Base-by-base conservation (phyloP, 2,329 filamentous ascomycete species). In the Penicillium brasilianum region DNA sequence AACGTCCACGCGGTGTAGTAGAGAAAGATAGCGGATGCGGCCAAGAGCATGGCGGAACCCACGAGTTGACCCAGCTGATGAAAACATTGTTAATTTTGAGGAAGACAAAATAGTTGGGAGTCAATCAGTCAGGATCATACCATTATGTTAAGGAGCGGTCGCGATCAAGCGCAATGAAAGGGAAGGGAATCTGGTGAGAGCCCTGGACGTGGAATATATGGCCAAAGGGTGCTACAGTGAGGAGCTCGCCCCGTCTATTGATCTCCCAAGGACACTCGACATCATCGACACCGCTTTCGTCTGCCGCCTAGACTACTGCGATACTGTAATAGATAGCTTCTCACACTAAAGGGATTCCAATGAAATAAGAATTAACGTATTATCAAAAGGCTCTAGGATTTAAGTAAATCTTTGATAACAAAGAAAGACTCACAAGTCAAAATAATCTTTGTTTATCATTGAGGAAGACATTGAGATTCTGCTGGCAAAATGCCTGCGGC, bases 1-100 rank as follows among this genome's bases (percentile, higher is more conserved):
- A 99, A 85, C 30, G 95, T 97, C 95, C 95, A 99, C 79, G 97
- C 87, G 66, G 92, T 95, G 83, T 99, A 99, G 87, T 99, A 99
- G 72, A 90, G 83, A 78, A 91, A 92, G 76, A 91, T 86, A 72
- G 85, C 83, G 67, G 88, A 88, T 72, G 89, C 89, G 82, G 85
- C 83, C 78, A 90, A 82, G 77, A 92, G 88, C 89, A 91, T 91
- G 78, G 85, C 87, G 79, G 90, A 84, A 80, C 89, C 89, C 69
- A 90, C 85, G 69, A 90, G 86, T 87, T 92, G 93, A 86, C 96
- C 95, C 82, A 97, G 90, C 95, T 99, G 78, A 78, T 9, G 37
- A 49, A 4, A 62, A 36, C 28, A 55, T n/a, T 46, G 41, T 68
- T 30, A 69, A 63, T 43, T 18, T 22, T n/a, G n/a, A n/a, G n/a